phyloP scores from a whole-genome alignment of 345 rosid genomes.

The Carallia pectinifolia region DNA sequence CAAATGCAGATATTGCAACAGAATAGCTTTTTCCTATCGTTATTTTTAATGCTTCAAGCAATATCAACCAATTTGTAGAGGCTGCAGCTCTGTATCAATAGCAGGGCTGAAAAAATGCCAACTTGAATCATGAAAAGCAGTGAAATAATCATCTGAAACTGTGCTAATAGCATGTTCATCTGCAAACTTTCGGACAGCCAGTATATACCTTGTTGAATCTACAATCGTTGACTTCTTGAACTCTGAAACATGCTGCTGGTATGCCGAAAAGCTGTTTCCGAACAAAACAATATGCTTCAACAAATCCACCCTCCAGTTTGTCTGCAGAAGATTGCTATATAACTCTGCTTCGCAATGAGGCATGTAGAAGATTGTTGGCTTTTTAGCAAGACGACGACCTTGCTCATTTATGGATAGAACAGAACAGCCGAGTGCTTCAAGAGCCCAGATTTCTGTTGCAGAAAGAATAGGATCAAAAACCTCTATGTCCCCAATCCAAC shows the following conservation, averaged over 20 bases:
- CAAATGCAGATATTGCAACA: no score
- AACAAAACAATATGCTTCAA: slow-evolving; percentile 54
- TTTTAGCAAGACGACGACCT: slow-evolving; percentile 57
- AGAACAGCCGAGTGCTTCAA: slow-evolving; percentile 66
- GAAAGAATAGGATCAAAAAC: slow-evolving; percentile 86
- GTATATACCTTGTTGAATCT: slow-evolving; percentile 41
- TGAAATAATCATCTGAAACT: slow-evolving; percentile 62
- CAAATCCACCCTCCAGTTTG: slow-evolving; percentile 55
- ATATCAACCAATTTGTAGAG: neutral
- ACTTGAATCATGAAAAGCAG: slow-evolving; percentile 83
- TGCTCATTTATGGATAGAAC: slow-evolving; percentile 74
- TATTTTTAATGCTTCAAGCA: no score
- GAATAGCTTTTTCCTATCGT: no score
- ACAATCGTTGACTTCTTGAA: slow-evolving; percentile 38
- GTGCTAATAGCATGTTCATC: slow-evolving; percentile 49
- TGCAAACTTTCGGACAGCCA: slow-evolving; percentile 45
- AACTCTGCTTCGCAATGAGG: slow-evolving; percentile 86
- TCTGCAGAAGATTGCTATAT: slow-evolving; percentile 64
- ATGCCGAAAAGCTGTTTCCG: slow-evolving; percentile 77
- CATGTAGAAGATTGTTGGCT: slow-evolving; percentile 81
- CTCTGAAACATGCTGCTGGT: slow-evolving; percentile 43
- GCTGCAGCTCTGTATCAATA: slow-evolving; percentile 12
- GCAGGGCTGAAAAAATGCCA: slow-evolving; percentile 82
- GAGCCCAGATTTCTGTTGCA: slow-evolving; percentile 54
- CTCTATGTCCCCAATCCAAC: slow-evolving; percentile 69